Base-by-base conservation (phyloP, 768 basidiomycete genomes). In the Rhodotorula diobovata region DNA sequence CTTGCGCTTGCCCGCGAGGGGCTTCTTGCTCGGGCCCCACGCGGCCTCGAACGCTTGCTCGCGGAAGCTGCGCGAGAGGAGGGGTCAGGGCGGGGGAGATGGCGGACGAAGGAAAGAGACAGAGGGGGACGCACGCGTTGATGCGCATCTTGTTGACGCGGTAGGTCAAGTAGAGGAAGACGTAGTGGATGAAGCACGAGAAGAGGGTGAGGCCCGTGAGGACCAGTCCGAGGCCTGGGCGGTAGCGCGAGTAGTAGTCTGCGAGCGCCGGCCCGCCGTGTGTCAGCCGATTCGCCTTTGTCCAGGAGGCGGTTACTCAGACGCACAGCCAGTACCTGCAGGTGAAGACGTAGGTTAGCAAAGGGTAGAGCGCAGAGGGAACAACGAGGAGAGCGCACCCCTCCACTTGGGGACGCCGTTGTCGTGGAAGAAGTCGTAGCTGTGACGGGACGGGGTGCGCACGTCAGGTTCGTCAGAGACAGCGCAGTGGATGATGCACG, bases 361-460 rank as follows among this genome's bases (percentile, higher is more conserved):
- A 2, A 7, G 11, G 55, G 6, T 39, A 37, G 41, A 55, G 50
- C 10, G 25, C 11, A 8, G 21, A 48, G 23, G 21, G 37, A 23
- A 61, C 25, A 16, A 53, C n/a, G n/a, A 9, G 23, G 25, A 50
- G 15, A 25, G 70, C 80, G 32, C 39, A 80, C 81, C 95, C 74
- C 94, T 85, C 95, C 95, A 99, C 79, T 85, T 90, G 1, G 95
- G 95, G 6, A 99, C 93, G 32, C 95, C 95, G 72, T 97, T 97
- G 81, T 95, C 93, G 84, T 90, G 90, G 85, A 98, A 99, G 81
- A 68, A 66, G 80, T 91, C 90, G 73, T 91, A 91, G 75, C 91
- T 91, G 71, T 30, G 8, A 43, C 30, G 54, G 14, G 15, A 32
- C 14, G 35, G 15, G n/a, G 9, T 28, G 41, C n/a, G 41, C 23